These are phyloP conservation scores for Coffea canephora DNA, from an alignment of 257 asterid genomes.

Conservation along the genomic window DNA sequence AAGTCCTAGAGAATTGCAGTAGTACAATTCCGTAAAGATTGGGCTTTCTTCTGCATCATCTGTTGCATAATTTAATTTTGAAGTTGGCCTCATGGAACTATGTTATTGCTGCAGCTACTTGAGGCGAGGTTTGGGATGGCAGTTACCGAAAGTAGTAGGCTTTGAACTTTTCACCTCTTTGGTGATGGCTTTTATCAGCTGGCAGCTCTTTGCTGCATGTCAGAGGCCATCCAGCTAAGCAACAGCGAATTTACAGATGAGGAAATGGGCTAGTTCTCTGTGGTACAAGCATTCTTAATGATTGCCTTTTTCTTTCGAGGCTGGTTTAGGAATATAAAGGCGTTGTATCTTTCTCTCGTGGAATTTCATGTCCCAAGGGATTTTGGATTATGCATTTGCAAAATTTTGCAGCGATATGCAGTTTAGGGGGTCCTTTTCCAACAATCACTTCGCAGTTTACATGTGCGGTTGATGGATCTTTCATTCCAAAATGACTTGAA, in stretches of 20 bases:
- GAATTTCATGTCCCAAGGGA: slow-evolving; percentile 4
- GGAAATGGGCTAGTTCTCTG: neutral
- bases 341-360: neutral
- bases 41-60: neutral
- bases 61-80: neutral
- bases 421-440: neutral
- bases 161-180: slow-evolving; percentile 80
- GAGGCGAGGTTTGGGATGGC: slow-evolving; percentile 86
- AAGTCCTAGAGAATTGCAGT: neutral
- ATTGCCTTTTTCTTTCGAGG: slow-evolving; percentile 1
- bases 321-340: slow-evolving; percentile 2
- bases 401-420: neutral
- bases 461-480: neutral
- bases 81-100: slow-evolving; percentile 6
- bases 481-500: neutral
- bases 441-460: neutral
- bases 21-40: too few relatives aligned
- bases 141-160: slow-evolving; percentile 76
- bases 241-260: neutral
- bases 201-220: slow-evolving; percentile 87
- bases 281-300: neutral
- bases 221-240: slow-evolving; percentile 74
- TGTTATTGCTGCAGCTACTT: slow-evolving; percentile 56
- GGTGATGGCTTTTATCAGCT: slow-evolving; percentile 87
- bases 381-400: neutral